Base-by-base conservation (phyloP, 2,329 filamentous ascomycete species). In the Davidsoniella eucalypti region DNA sequence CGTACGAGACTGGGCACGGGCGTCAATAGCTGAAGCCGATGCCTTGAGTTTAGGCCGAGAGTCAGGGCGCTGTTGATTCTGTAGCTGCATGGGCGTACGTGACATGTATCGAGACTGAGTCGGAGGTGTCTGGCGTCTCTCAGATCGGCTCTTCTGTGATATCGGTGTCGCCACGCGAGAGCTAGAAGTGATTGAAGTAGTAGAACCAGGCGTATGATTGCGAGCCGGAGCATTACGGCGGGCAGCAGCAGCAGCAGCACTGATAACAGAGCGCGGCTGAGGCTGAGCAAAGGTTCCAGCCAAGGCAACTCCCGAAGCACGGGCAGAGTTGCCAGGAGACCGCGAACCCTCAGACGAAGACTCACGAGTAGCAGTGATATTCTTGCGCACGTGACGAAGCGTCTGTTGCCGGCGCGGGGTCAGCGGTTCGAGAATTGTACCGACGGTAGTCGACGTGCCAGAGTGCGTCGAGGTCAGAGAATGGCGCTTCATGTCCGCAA, bases 381-480 rank as follows among this genome's bases (percentile, higher is more conserved):
- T 81, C 26, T 44, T 26, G 56, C 69, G 73, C 9, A 78, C 71
- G 59, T 82, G 78, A 4, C 78, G 71, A 52, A 82, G 61, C 6
- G 76, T 81, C 57, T 71, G 70, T 51, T 65, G 69, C 43, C 68
- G 68, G 47, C 66, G 69, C 4, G 62, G 63, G 12, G 69, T 67
- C 8, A 46, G n/a, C 8, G 16, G 17, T 38, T 53, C 51, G 5
- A 46, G 39, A n/a, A 50, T 10, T 2, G 44, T 39, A 6, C 36
- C 36, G 12, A 47, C 44, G 2, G 43, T 36, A 4, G 18, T 37
- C 10, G 39, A 23, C 29, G 43, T 38, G 12, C 38, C 38, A 7
- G 51, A 53, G 36, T 49, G 46, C 14, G 36, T 46, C 7, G 51
- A 52, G 1, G 25, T 37, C 6, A 52, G 41, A 7, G 47, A 53